These are phyloP conservation scores for Eimeria necatrix DNA, from an alignment of 169 alveolate species.

Conservation along the genomic window DNA sequence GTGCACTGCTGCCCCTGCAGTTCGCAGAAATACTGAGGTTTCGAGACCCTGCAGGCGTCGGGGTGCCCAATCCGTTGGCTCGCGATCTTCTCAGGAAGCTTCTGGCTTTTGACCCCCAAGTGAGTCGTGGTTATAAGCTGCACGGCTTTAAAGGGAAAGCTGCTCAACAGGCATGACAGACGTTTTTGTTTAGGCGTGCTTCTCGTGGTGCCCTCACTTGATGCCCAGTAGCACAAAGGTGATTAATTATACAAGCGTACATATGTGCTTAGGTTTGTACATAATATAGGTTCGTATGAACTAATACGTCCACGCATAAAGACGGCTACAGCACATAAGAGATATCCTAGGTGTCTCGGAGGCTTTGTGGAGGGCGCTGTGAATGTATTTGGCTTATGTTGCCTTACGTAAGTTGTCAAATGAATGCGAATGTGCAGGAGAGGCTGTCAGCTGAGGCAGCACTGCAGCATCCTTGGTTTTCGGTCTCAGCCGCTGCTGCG, in stretches of 20 bases:
- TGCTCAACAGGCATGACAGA: not conserved
- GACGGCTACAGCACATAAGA: not conserved
- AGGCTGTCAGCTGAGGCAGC: constrained; percentile 63
- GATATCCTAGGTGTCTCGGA: not conserved
- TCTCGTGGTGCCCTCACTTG: too few species aligned
- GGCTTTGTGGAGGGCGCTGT: not conserved
- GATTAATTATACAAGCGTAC: too few species aligned
- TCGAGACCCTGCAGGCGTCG: constrained; percentile 55
- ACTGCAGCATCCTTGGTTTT: constrained; percentile 68
- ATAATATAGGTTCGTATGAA: too few species aligned
- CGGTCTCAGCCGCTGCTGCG: constrained; percentile 54
- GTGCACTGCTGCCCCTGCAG: not conserved
- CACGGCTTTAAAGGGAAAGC: not conserved
- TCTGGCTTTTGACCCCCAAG: constrained; percentile 69
- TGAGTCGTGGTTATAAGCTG: not conserved
- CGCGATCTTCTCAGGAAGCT: constrained; percentile 52
- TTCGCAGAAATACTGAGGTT: constrained; percentile 32
- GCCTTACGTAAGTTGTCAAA: not conserved
- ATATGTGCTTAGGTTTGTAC: too few species aligned
- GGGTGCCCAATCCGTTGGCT: constrained; percentile 66
- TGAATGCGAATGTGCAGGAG: constrained; percentile 4
- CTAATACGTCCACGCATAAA: too few species aligned
- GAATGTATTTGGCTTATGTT: not conserved
- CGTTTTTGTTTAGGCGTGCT: too few species aligned
- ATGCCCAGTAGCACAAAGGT: too few species aligned